phyloP scores from a whole-genome alignment of 208 protist genomes.

The Wallacemonas rigidus region DNA sequence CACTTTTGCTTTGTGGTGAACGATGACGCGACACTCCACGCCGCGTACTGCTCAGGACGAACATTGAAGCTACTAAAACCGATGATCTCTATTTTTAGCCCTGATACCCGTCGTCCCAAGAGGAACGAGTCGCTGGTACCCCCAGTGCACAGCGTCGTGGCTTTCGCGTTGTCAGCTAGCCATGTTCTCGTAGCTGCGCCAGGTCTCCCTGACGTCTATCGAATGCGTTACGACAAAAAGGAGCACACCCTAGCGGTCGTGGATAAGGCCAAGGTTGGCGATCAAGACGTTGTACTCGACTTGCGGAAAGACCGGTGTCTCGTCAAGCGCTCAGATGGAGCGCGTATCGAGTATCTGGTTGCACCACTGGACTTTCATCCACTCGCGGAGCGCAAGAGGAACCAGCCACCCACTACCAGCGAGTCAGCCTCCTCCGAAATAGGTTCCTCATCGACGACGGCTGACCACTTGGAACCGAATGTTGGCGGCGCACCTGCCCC shows the following conservation, averaged over 20 bases:
- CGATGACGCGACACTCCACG: slow-evolving; percentile 66
- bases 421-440: background rate
- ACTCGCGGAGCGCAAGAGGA: slow-evolving; percentile 3
- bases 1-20: slow-evolving; percentile 73
- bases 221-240: slow-evolving; percentile 32
- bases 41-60: slow-evolving; percentile 46
- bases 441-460: background rate
- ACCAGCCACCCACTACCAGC: background rate
- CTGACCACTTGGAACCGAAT: background rate
- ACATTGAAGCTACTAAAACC: slow-evolving; percentile 41
- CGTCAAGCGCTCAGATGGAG: background rate
- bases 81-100: slow-evolving; percentile 52
- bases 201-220: slow-evolving; percentile 26
- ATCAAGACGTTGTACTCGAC: background rate
- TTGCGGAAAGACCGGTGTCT: slow-evolving; percentile 6
- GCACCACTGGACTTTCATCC: background rate
- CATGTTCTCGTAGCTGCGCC: slow-evolving; percentile 37
- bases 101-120: slow-evolving; percentile 7
- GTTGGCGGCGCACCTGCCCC: no score
- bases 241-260: slow-evolving; percentile 19
- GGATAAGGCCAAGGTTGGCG: slow-evolving; percentile 19
- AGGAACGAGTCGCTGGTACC: background rate
- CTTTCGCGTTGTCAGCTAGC: slow-evolving; percentile 21
- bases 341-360: background rate
- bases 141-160: slow-evolving; percentile 13